phyloP scores from a whole-genome alignment of 2,329 filamentous ascomycete species.

The Zopfia rhizophila region DNA sequence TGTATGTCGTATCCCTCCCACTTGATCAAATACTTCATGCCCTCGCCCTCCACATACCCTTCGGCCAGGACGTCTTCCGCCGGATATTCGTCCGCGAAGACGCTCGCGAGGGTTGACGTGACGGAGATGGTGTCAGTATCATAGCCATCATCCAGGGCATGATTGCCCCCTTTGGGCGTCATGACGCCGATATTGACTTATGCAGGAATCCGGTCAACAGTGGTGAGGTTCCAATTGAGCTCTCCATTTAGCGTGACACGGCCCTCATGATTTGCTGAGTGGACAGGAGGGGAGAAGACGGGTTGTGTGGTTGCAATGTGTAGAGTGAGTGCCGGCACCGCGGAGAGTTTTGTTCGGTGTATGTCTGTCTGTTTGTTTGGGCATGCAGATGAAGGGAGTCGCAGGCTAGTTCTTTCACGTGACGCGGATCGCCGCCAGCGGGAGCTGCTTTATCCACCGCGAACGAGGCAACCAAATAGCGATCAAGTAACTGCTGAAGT shows the following conservation, averaged over 20 bases:
- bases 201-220: constrained; percentile 25
- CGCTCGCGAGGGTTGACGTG: constrained; percentile 60
- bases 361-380: too few relatives aligned
- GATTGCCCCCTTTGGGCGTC: constrained; percentile 10
- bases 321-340: too few relatives aligned
- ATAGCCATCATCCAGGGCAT: constrained; percentile 46
- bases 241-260: background rate
- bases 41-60: constrained; percentile 9
- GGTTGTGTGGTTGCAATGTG: too few relatives aligned
- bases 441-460: constrained; percentile 31
- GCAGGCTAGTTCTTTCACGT: constrained; percentile 13
- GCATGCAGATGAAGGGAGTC: background rate
- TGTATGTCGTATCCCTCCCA: constrained; percentile 70
- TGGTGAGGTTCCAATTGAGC: background rate
- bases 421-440: constrained; percentile 12
- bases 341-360: too few relatives aligned
- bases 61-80: constrained; percentile 39
- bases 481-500: too few relatives aligned
- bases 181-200: too few relatives aligned
- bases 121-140: constrained; percentile 65
- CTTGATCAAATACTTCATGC: constrained; percentile 68
- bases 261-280: background rate
- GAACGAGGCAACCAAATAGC: constrained; percentile 35
- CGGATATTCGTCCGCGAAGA: constrained; percentile 17
- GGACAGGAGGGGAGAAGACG: background rate